Percentiles rank a stretch among this genome's conserved stretches.
Conservation (phyloP, 768 basidiomycete species). For the Asterophora lycoperdoides region DNA sequence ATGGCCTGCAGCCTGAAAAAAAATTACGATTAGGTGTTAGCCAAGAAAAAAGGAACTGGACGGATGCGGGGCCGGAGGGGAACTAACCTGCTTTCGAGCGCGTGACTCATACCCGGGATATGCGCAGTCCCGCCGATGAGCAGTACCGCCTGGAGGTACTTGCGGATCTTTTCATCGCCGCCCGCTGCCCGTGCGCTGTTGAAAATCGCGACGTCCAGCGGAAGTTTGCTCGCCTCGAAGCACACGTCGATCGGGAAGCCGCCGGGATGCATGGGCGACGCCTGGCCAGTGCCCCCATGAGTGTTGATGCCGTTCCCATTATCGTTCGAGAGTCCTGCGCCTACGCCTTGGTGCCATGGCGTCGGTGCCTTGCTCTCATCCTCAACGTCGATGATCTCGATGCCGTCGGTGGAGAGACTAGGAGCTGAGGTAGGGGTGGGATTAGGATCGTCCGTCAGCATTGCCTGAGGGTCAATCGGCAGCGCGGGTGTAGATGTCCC, state of each 20-base stretch:
- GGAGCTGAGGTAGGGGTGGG: constrained; percentile 25
- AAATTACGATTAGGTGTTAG: constrained; percentile 1
- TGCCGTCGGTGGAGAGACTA: constrained; percentile 23
- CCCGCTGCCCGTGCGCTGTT: constrained; percentile 87
- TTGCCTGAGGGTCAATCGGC: constrained; percentile 30
- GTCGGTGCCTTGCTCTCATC: constrained; percentile 36
- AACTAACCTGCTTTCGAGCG: constrained; percentile 78
- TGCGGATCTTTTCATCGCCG: constrained; percentile 84
- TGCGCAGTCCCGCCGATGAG: constrained; percentile 83
- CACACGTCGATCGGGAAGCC: constrained; percentile 69
- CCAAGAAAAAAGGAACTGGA: not conserved
- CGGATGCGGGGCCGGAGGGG: not conserved
- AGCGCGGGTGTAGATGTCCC: constrained; percentile 19
- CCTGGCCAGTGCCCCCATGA: constrained; percentile 14
- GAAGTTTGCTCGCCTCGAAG: constrained; percentile 84
- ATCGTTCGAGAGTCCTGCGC: constrained; percentile 7
- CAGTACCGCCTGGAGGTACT: constrained; percentile 83
- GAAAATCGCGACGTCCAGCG: constrained; percentile 89
- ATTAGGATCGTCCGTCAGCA: constrained; percentile 29
- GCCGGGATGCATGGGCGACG: constrained; percentile 30
- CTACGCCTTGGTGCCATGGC: constrained; percentile 20
- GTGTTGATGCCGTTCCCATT: not conserved
- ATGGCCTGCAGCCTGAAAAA: constrained; percentile 72
- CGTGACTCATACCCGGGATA: constrained; percentile 80
- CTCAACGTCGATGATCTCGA: constrained; percentile 48